Evolutionary conservation across 768 basidiomycete species (phyloP).

Genomic region (Rhodotorula babjevae): DNA sequence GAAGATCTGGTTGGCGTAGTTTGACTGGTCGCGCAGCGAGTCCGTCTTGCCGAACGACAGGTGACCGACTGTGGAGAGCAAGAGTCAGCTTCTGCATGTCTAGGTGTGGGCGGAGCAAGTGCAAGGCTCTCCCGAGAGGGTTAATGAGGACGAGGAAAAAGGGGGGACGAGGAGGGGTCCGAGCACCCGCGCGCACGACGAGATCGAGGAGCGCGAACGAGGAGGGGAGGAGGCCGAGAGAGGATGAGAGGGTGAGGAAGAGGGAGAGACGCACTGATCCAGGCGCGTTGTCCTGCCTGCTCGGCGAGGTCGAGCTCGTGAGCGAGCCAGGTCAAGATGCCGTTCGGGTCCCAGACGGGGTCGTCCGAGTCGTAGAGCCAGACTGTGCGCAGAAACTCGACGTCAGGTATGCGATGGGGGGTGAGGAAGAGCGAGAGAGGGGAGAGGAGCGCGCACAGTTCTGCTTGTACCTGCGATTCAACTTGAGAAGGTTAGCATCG

Average conservation of each 20-base stretch:
- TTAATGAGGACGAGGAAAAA: too few relatives aligned
- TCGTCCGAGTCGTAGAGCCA: slow-evolving; percentile 60
- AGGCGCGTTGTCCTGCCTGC: slow-evolving; percentile 58
- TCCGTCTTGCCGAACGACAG: slow-evolving; percentile 39
- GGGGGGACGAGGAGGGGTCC: too few relatives aligned
- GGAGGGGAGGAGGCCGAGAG: fast-evolving
- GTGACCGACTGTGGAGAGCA: slow-evolving; percentile 34
- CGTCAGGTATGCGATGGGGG: too few relatives aligned
- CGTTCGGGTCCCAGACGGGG: slow-evolving; percentile 58
- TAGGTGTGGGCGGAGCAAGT: too few relatives aligned
- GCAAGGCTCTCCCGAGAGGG: too few relatives aligned
- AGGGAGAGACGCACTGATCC: slow-evolving; percentile 50
- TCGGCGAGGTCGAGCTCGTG: slow-evolving; percentile 60
- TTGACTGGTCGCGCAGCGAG: slow-evolving; percentile 51
- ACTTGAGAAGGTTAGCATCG: too few relatives aligned
- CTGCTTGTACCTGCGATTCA: slow-evolving; percentile 12
- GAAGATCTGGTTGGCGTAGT: slow-evolving; percentile 62
- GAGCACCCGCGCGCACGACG: too few relatives aligned
- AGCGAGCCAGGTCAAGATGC: slow-evolving; percentile 57
- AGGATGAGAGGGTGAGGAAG: too few relatives aligned
- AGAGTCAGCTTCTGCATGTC: too few relatives aligned
- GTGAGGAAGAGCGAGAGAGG: too few relatives aligned
- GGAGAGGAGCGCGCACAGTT: slow-evolving; percentile 2
- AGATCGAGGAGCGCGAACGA: too few relatives aligned
- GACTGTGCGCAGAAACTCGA: too few relatives aligned